phyloP scores from a whole-genome alignment of 1,139 yeast genomes.

The Chernovozyma aurita region DNA sequence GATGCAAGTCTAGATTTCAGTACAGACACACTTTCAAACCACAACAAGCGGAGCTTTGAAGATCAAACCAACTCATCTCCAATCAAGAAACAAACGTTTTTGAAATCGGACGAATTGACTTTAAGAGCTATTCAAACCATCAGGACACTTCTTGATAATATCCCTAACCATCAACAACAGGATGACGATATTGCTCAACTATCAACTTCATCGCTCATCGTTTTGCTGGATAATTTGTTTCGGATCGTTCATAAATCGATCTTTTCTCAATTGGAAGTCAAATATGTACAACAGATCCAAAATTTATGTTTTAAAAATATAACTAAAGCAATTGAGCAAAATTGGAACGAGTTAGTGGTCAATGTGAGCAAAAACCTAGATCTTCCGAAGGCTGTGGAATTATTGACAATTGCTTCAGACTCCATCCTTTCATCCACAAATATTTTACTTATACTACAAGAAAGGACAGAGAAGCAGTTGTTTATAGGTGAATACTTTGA shows the following conservation, averaged over 20 bases:
- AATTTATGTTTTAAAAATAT: constrained; percentile 17
- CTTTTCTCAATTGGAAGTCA: constrained; percentile 12
- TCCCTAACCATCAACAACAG: neutral
- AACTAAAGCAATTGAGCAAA: constrained; percentile 12
- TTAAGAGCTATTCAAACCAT: neutral
- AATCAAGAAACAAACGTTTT: constrained; percentile 1
- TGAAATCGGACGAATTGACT: neutral
- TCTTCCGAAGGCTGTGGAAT: constrained; percentile 1
- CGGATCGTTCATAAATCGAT: constrained; percentile 12
- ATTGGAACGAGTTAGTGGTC: constrained; percentile 5
- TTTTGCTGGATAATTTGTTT: constrained; percentile 14
- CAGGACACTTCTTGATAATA: neutral
- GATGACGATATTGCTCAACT: neutral
- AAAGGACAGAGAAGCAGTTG: constrained; percentile 36
- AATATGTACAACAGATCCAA: constrained; percentile 19
- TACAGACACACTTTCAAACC: neutral
- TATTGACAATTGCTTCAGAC: constrained; percentile 12
- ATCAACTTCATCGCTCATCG: neutral
- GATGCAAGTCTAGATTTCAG: too few relatives aligned
- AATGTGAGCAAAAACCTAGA: constrained; percentile 2
- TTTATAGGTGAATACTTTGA: constrained; percentile 42
- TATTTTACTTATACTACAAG: constrained; percentile 36
- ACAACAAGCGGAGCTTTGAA: neutral
- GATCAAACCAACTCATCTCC: constrained; percentile 1
- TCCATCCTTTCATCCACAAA: constrained; percentile 36